Conservation (phyloP, 148 eudicot species). For the Gaultheria prostrata region DNA sequence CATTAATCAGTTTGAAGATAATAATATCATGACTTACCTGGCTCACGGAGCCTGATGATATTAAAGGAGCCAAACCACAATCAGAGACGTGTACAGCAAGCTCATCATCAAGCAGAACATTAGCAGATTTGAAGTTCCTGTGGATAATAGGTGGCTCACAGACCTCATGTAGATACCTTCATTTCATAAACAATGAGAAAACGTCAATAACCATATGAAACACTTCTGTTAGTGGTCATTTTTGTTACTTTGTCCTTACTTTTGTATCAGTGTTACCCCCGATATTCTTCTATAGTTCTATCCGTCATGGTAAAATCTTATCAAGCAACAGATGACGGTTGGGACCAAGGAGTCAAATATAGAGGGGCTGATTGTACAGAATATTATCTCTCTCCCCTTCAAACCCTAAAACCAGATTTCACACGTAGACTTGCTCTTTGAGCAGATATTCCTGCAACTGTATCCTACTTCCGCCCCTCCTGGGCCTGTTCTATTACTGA, state of each 20-base stretch:
- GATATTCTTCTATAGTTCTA: not conserved
- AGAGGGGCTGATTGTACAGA: not conserved
- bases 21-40: slow-evolving; percentile 52
- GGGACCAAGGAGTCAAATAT: not conserved
- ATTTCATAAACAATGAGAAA: slow-evolving; percentile 13
- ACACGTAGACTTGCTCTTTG: not conserved
- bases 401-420: not conserved
- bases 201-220: slow-evolving; percentile 4
- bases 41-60: slow-evolving; percentile 71
- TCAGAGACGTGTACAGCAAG: slow-evolving; percentile 82
- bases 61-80: slow-evolving; percentile 86
- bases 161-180: slow-evolving; percentile 83
- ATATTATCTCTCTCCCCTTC: not conserved
- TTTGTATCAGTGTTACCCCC: not conserved
- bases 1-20: not conserved
- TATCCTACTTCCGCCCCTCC: not conserved
- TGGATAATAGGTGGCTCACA: slow-evolving; percentile 92
- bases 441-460: not conserved
- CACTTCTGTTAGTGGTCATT: not conserved
- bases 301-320: not conserved
- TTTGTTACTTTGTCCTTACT: not conserved
- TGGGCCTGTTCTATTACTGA: not conserved
- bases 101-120: slow-evolving; percentile 92
- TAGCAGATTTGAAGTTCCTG: slow-evolving; percentile 90
- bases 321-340: not conserved